Evolutionary conservation across 768 basidiomycete species (phyloP).

Genomic region (Lactarius evosmus): DNA sequence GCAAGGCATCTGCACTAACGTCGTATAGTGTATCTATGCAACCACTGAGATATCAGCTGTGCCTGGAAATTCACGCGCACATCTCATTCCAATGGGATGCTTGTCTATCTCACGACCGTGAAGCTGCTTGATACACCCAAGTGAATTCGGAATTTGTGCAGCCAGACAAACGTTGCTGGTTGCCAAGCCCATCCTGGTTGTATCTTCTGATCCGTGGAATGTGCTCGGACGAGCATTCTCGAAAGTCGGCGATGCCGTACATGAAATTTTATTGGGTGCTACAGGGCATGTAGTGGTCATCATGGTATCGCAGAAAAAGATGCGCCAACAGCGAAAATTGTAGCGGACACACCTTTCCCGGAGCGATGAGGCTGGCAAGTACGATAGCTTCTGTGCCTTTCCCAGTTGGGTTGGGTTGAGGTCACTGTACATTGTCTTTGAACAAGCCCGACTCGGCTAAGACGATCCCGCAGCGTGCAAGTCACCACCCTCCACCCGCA

Average conservation of each 20-base stretch:
- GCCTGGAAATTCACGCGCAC: slow-evolving; percentile 58
- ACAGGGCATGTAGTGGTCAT: neutral
- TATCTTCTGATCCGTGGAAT: slow-evolving; percentile 65
- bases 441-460: slow-evolving; percentile 24
- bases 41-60: slow-evolving; percentile 62
- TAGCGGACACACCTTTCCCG: slow-evolving; percentile 10
- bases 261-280: neutral
- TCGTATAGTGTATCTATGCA: slow-evolving; percentile 73
- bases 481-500: slow-evolving; percentile 2
- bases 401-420: neutral
- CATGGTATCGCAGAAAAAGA: neutral
- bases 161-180: slow-evolving; percentile 65
- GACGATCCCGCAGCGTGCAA: slow-evolving; percentile 7
- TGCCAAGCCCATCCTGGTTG: slow-evolving; percentile 79
- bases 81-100: slow-evolving; percentile 73
- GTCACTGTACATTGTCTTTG: slow-evolving; percentile 21
- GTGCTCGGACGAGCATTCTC: slow-evolving; percentile 63
- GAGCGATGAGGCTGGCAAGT: slow-evolving; percentile 7
- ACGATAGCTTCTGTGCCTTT: slow-evolving; percentile 22
- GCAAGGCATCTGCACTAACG: slow-evolving; percentile 39
- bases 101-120: slow-evolving; percentile 44
- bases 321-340: neutral
- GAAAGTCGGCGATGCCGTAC: slow-evolving; percentile 58
- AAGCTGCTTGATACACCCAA: slow-evolving; percentile 36
- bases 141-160: slow-evolving; percentile 70